phyloP scores from a whole-genome alignment of 2,329 filamentous ascomycete genomes.

The Zelopaecilomyces penicillatus region DNA sequence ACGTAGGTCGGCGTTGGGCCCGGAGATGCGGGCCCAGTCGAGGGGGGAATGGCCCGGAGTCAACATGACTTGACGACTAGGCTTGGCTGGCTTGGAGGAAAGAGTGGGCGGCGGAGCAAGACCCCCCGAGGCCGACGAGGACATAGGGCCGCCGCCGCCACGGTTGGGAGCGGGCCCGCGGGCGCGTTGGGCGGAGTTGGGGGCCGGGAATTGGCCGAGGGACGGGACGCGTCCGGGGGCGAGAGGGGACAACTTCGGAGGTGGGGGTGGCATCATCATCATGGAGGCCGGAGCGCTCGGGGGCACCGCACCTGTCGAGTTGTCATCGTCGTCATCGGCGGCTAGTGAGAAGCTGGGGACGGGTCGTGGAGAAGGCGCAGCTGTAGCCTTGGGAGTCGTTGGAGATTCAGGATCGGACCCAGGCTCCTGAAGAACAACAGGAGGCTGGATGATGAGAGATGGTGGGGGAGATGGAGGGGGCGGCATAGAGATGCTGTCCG shows the following conservation, averaged over 20 bases:
- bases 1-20: conserved; percentile 59
- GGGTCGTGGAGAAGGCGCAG: conserved; percentile 14
- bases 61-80: conserved; percentile 65
- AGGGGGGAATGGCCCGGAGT: conserved; percentile 89
- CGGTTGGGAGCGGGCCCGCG: conserved; percentile 34
- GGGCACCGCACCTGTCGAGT: not conserved
- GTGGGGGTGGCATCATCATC: conserved; percentile 24
- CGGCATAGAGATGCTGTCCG: conserved; percentile 28
- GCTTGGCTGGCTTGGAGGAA: conserved; percentile 42
- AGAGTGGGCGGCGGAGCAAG: conserved; percentile 50
- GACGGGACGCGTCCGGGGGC: conserved; percentile 21
- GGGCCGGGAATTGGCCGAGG: conserved; percentile 40
- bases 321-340: conserved; percentile 1
- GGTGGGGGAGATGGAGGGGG: conserved; percentile 27
- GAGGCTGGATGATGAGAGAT: conserved; percentile 13
- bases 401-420: conserved; percentile 28
- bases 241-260: conserved; percentile 12
- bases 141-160: conserved; percentile 20
- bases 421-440: conserved; percentile 7
- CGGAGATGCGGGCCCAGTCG: conserved; percentile 81
- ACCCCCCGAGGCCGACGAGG: conserved; percentile 28
- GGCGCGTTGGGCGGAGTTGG: conserved; percentile 45
- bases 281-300: conserved; percentile 13
- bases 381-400: conserved; percentile 43
- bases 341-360: conserved; percentile 40